These are phyloP conservation scores for Aspergillus olivimuriae DNA, from an alignment of 495 filamentous ascomycete genomes.

Conservation along the genomic window DNA sequence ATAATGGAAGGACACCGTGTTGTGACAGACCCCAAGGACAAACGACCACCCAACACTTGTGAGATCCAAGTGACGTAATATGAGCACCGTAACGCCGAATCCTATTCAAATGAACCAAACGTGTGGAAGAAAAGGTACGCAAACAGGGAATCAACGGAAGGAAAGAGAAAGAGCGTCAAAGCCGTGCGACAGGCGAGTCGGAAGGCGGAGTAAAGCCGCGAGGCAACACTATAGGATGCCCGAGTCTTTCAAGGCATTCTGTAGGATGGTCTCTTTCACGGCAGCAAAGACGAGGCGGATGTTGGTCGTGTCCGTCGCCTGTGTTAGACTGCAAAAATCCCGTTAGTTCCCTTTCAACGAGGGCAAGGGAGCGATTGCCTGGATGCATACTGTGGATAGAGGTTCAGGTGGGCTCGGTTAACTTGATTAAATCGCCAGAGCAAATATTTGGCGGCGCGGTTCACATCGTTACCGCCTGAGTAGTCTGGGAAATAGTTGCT, in stretches of 20 bases:
- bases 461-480: conserved; percentile 93
- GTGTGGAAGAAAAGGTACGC: conserved; percentile 9
- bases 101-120: conserved; percentile 25
- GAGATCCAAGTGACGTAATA: conserved; percentile 20
- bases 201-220: too few relatives aligned
- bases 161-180: conserved; percentile 6
- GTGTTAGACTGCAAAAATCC: conserved; percentile 64
- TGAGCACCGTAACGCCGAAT: conserved; percentile 30
- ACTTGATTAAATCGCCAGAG: conserved; percentile 99
- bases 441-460: conserved; percentile 94
- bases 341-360: background rate
- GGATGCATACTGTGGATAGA: conserved; percentile 88
- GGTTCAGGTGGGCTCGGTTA: conserved; percentile 89
- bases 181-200: too few relatives aligned
- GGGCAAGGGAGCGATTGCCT: background rate
- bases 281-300: conserved; percentile 96
- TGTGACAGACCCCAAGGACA: conserved; percentile 8
- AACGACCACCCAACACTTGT: conserved; percentile 28
- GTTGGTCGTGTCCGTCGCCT: conserved; percentile 97
- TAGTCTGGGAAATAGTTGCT: conserved; percentile 97
- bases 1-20: background rate
- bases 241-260: conserved; percentile 96
- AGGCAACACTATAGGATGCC: conserved; percentile 82
- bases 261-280: conserved; percentile 97
- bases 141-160: conserved; percentile 10